These are phyloP conservation scores for Nicotiana noctiflora DNA, from an alignment of 257 asterid species.

Conservation along the genomic window DNA sequence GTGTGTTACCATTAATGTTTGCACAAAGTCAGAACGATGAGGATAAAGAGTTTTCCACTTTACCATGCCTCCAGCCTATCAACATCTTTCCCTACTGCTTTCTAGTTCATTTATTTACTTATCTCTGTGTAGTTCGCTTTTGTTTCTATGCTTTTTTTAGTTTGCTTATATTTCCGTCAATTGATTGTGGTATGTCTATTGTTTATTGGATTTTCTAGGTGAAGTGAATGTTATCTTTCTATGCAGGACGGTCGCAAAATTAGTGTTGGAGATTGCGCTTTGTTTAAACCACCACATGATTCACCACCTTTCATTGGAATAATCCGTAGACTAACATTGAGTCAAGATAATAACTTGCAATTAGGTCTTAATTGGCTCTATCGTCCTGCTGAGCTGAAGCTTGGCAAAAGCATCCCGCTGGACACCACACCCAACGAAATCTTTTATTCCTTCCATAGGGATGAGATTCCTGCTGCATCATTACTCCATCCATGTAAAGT, in stretches of 20 bases:
- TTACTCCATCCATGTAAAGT: conserved; percentile 97
- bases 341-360: conserved; percentile 40
- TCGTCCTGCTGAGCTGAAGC: conserved; percentile 68
- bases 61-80: background rate
- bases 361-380: conserved; percentile 82
- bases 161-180: background rate
- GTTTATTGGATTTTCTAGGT: background rate
- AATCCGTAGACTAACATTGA: conserved; percentile 43
- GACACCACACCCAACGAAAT: conserved; percentile 81
- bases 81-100: background rate
- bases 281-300: conserved; percentile 58
- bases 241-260: conserved; percentile 66
- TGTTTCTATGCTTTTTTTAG: background rate
- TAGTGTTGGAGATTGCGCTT: conserved; percentile 69
- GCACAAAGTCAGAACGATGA: background rate
- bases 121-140: background rate
- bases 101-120: background rate
- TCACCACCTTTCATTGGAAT: conserved; percentile 72
- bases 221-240: background rate
- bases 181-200: background rate
- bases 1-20: background rate
- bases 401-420: conserved; percentile 46
- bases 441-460: conserved; percentile 80
- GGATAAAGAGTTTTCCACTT: background rate
- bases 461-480: conserved; percentile 78